These are phyloP conservation scores for Phoma sp. DNA, from an alignment of 2,329 filamentous ascomycete genomes.

Conservation along the genomic window DNA sequence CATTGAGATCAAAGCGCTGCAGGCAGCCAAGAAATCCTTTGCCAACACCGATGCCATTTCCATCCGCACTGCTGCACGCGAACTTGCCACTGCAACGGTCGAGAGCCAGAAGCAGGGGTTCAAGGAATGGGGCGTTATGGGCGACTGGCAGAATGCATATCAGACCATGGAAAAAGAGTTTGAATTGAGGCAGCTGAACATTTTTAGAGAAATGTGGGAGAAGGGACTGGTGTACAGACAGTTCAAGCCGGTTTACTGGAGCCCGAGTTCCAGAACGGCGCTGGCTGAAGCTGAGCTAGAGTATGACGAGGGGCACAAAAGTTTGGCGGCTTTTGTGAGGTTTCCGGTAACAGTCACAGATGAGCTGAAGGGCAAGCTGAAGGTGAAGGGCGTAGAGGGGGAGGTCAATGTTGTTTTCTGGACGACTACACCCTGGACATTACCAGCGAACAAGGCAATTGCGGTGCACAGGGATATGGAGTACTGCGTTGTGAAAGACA, in stretches of 20 bases:
- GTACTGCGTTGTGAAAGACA: slow-evolving; percentile 70
- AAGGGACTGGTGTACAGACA: slow-evolving; percentile 75
- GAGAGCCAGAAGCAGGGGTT: slow-evolving; percentile 77
- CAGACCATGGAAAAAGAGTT: slow-evolving; percentile 79
- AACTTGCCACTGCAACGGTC: slow-evolving; percentile 72
- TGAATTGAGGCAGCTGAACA: slow-evolving; percentile 74
- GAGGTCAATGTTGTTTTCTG: slow-evolving; percentile 83
- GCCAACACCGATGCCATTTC: slow-evolving; percentile 55
- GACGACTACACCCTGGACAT: slow-evolving; percentile 98
- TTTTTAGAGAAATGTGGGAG: slow-evolving; percentile 78
- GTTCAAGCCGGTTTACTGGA: slow-evolving; percentile 88
- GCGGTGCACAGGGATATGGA: slow-evolving; percentile 76
- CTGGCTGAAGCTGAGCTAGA: slow-evolving; percentile 85
- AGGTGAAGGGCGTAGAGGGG: slow-evolving; percentile 13
- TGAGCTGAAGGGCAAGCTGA: slow-evolving; percentile 46
- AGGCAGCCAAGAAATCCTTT: slow-evolving; percentile 55
- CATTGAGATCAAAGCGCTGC: slow-evolving; percentile 94
- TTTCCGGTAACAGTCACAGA: slow-evolving; percentile 68
- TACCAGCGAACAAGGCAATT: slow-evolving; percentile 91
- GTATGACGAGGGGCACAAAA: slow-evolving; percentile 77
- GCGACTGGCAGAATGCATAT: slow-evolving; percentile 78
- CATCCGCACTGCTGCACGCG: slow-evolving; percentile 68
- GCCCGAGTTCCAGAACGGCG: slow-evolving; percentile 77
- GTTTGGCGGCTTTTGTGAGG: slow-evolving; percentile 76
- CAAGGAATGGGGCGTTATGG: slow-evolving; percentile 77